Evolutionary conservation across 768 basidiomycete species (phyloP).

Genomic region (Mycena rebaudengoi): DNA sequence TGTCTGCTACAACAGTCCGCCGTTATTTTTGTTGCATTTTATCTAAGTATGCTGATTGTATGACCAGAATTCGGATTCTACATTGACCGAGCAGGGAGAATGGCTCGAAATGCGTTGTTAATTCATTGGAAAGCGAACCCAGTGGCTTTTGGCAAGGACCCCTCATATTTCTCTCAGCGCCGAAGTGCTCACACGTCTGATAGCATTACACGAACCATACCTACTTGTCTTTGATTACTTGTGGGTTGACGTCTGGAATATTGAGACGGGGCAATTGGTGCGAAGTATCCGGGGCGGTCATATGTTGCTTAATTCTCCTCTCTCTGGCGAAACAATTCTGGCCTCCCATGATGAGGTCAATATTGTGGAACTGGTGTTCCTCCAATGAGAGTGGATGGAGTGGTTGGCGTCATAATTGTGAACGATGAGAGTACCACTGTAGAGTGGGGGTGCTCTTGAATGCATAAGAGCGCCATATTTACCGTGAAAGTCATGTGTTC

Average conservation of each 20-base stretch:
- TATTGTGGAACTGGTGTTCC: too few species aligned
- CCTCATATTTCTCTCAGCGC: not conserved
- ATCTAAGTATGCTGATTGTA: not conserved
- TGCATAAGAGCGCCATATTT: too few species aligned
- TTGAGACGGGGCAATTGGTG: slow-evolving; percentile 71
- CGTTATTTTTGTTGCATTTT: not conserved
- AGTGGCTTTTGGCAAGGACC: slow-evolving; percentile 69
- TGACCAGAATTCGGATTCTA: slow-evolving; percentile 81
- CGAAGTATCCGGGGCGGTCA: slow-evolving; percentile 70
- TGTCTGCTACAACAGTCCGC: slow-evolving; percentile 79
- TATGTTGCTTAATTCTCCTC: slow-evolving; percentile 21
- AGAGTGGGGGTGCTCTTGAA: too few species aligned
- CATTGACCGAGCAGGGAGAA: slow-evolving; percentile 79
- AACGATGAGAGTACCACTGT: too few species aligned
- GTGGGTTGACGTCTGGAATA: slow-evolving; percentile 80
- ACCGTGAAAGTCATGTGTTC: too few species aligned
- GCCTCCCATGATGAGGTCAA: too few species aligned
- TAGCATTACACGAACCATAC: slow-evolving; percentile 82
- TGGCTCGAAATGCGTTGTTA: slow-evolving; percentile 71
- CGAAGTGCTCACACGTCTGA: not conserved
- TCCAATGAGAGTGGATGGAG: too few species aligned
- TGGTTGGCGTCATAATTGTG: too few species aligned
- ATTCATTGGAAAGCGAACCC: slow-evolving; percentile 81
- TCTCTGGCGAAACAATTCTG: not conserved
- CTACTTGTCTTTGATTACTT: slow-evolving; percentile 80